Evolutionary conservation across 805 yeast species (phyloP).

Genomic region (Hyphopichia homilentoma): DNA sequence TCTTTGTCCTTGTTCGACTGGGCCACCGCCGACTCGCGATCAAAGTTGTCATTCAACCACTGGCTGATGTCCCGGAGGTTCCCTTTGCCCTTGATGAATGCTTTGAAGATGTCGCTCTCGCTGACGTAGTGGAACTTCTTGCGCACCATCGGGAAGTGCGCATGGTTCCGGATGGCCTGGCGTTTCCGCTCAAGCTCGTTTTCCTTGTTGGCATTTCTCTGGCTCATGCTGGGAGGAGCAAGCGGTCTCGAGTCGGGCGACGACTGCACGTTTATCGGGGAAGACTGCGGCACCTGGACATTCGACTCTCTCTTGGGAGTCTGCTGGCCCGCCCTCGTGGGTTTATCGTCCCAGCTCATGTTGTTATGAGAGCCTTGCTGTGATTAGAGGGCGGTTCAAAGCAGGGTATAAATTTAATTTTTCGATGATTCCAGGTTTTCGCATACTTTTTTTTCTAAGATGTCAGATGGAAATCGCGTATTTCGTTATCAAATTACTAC

Average conservation of each 20-base stretch:
- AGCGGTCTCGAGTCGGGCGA: slow-evolving; percentile 16
- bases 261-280: slow-evolving; percentile 30
- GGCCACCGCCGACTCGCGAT: slow-evolving; percentile 20
- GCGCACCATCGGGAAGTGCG: slow-evolving; percentile 34
- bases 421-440: too few relatives aligned
- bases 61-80: slow-evolving; percentile 36
- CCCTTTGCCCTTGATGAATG: slow-evolving; percentile 41
- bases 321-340: background rate
- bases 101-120: slow-evolving; percentile 40
- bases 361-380: background rate
- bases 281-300: slow-evolving; percentile 40
- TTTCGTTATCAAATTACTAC: too few relatives aligned
- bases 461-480: too few relatives aligned
- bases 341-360: slow-evolving; percentile 1
- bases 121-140: slow-evolving; percentile 33
- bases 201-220: slow-evolving; percentile 18
- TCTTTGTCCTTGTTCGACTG: slow-evolving; percentile 11
- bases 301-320: slow-evolving; percentile 6
- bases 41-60: slow-evolving; percentile 35
- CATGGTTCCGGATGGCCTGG: slow-evolving; percentile 35
- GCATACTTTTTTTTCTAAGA: too few relatives aligned
- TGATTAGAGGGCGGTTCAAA: too few relatives aligned
- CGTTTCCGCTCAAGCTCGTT: slow-evolving; percentile 30
- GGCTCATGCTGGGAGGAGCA: slow-evolving; percentile 9
- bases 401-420: too few relatives aligned